phyloP scores from a whole-genome alignment of 345 rosid genomes.

The Barbarea vulgaris region DNA sequence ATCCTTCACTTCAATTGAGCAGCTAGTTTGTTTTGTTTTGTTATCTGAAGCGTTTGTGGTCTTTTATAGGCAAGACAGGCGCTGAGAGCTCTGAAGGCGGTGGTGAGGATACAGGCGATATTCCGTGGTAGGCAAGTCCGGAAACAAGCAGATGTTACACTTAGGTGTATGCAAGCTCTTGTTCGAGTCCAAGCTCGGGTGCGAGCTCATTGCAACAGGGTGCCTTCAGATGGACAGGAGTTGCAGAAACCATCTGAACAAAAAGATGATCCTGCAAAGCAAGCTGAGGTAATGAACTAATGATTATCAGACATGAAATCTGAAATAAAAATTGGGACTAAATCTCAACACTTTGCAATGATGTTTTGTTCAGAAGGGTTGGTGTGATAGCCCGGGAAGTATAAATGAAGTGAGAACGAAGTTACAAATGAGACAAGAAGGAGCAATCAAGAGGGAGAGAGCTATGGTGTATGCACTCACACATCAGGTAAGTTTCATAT shows the following conservation, averaged over 20 bases:
- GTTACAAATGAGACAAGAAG: conserved; percentile 77
- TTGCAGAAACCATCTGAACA: conserved; percentile 31
- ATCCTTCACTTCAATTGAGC: neutral
- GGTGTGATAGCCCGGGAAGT: conserved; percentile 82
- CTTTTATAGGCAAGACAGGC: conserved; percentile 73
- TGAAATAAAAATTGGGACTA: neutral
- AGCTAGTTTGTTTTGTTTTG: neutral
- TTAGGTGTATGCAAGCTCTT: conserved; percentile 97
- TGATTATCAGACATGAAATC: neutral
- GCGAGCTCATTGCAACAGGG: conserved; percentile 54
- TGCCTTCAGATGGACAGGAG: conserved; percentile 49
- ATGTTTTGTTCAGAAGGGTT: conserved; percentile 58
- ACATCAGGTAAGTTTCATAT: conserved; percentile 58
- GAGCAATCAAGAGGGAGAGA: conserved; percentile 88
- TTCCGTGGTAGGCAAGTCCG: conserved; percentile 83
- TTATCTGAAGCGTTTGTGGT: conserved; percentile 23
- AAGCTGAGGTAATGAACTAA: conserved; percentile 89
- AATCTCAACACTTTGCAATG: conserved; percentile 1
- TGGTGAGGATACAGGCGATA: conserved; percentile 91
- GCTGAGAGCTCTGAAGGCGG: conserved; percentile 77
- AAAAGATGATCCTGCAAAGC: conserved; percentile 57
- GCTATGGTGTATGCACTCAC: conserved; percentile 70
- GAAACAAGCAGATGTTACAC: conserved; percentile 88
- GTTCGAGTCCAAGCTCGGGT: conserved; percentile 84
- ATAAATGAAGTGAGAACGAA: conserved; percentile 64